Base-by-base conservation (phyloP, 2,329 filamentous ascomycete genomes). In the Dactylellina drechsleri region DNA sequence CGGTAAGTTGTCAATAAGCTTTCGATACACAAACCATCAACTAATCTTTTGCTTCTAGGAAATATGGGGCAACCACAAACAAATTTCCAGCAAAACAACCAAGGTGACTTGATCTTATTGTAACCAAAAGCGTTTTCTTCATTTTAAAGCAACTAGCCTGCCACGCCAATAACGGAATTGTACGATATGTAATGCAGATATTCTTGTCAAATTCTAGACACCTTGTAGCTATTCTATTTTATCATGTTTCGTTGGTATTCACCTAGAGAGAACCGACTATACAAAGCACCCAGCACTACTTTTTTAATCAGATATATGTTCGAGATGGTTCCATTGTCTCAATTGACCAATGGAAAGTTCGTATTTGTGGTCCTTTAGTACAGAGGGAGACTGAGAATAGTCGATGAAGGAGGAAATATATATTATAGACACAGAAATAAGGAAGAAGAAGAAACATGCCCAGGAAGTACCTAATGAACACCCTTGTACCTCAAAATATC, bases 391-490 rank as follows among this genome's bases (percentile, higher is more conserved):
- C 66, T 58, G 66, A 64, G 58, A 28, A 59, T 75, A 49, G n/a
- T 65, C 57, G 52, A 59, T 20, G 58, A n/a, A n/a, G n/a, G 52
- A 75, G 58, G 57, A 67, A 64, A 64, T 57, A 64, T 58, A 75
- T 75, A 64, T 58, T 75, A 75, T 67, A 47, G 60, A 68, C 62
- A 74, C 49, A 66, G 68, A 66, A 74, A 74, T 56, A 62, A 66
- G 56, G 59, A 74, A 75, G 43, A 75, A 67, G 58, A 75, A 75
- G 68, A 47, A 75, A n/a, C n/a, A n/a, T 75, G 62, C 71, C 71
- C 71, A 75, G 41, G 71, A 75, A 74, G 70, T 67, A 75, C 71
- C 71, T 68, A 45, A 75, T 68, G 58, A 75, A 75, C 71, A 75
- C 71, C 71, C 58, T 54, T 67, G 23, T 68, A 58, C 58, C 64